phyloP scores from a whole-genome alignment of 2,329 filamentous ascomycete genomes.

The Clonostachys byssicola region DNA sequence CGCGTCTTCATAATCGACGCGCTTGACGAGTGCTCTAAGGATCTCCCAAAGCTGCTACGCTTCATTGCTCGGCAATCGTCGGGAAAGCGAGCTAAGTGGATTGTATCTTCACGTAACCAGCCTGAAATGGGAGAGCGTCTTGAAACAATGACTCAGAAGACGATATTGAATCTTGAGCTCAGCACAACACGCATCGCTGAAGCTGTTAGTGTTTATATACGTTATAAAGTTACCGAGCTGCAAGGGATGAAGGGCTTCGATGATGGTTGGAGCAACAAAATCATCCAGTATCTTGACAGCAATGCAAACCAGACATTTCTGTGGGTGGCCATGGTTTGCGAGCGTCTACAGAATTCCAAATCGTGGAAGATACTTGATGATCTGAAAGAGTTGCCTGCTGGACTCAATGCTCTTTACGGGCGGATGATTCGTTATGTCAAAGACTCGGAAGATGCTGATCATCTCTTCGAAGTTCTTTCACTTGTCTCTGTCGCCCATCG shows the following conservation, averaged over 20 bases:
- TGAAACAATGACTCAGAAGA: conserved; percentile 5
- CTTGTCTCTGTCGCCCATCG: no score
- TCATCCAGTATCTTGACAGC: no score
- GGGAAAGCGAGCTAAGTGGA: conserved; percentile 24
- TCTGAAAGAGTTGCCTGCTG: no score
- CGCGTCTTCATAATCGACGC: not conserved
- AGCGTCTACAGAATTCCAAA: no score
- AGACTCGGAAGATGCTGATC: no score
- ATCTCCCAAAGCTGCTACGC: conserved; percentile 20
- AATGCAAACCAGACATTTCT: no score
- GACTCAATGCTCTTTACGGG: no score
- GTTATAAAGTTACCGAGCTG: conserved; percentile 20
- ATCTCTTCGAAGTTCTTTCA: no score
- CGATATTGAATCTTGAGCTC: conserved; percentile 25
- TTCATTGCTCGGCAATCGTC: conserved; percentile 9
- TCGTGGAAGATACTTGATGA: no score
- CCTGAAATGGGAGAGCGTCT: conserved; percentile 26
- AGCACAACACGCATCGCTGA: conserved; percentile 23
- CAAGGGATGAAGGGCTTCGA: conserved; percentile 1
- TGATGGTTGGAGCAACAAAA: conserved; percentile 18
- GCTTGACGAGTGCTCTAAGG: conserved; percentile 3
- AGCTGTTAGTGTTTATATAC: conserved; percentile 28
- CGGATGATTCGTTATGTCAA: no score
- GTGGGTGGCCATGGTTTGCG: no score
- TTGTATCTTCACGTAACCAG: conserved; percentile 39